Base-by-base conservation (phyloP, 2,329 filamentous ascomycete genomes). In the Fusarium foetens region DNA sequence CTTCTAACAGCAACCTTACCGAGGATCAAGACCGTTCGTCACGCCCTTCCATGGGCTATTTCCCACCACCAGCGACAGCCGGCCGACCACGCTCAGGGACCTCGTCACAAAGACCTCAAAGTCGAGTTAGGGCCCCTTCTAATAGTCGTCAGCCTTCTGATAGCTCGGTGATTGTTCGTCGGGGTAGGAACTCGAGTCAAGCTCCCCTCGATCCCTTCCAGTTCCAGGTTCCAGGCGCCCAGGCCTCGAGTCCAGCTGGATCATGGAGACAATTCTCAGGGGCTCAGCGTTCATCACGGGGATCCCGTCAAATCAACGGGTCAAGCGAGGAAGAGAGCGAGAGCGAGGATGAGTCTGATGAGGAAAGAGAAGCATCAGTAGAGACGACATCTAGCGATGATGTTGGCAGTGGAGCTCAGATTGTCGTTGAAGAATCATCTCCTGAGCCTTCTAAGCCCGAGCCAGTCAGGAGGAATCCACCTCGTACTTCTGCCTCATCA, bases 31-130 rank as follows among this genome's bases (percentile, higher is more conserved):
- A 81, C 21, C 78, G 77, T 27, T 75, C 76, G 31, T 79, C 76
- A 1, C 81, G 84, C 58, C 86, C 87, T 19, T 85, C 85, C 1
- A 84, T 86, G 79, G 87, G 87, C 36, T 84, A 86, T 64, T 88
- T 88, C 58, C 80, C 86, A 21, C 85, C 86, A 11, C 85, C 86
- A 23, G 80, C 80, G 14, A 77, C 81, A 42, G 77, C 82, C 11
- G 77, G 81, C 35, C 84, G 85, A 35, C 82, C 81, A 42, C 82
- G 82, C 19, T 84, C 85, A 5, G 81, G 82, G 36, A 77, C 81
- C 27, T 81, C 81, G 9, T 85, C 84, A 9, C 79, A 80, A 63
- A 79, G 81, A 39, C 79, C 81, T 23, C 70, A 77, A 8, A 81
- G 80, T 61, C 76, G 77, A 41, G 75, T 70, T n/a, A 79, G 83